Evolutionary conservation across 2,329 filamentous ascomycete genomes (phyloP).

Genomic region (Pseudopyricularia cyperi): DNA sequence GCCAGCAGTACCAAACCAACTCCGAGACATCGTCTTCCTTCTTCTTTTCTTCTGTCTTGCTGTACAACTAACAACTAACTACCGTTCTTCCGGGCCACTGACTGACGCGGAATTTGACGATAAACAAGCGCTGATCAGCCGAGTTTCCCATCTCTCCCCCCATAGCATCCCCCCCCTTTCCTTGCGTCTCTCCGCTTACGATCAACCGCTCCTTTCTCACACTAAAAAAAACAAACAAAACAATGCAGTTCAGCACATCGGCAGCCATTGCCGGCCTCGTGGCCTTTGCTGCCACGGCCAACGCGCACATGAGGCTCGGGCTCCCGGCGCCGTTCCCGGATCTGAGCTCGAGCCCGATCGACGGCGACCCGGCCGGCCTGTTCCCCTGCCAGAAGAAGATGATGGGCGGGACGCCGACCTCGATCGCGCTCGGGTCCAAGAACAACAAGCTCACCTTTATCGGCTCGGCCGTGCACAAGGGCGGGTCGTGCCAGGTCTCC

Average conservation of each 20-base stretch:
- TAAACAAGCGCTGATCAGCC: no score
- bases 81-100: no score
- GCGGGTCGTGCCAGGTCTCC: constrained; percentile 83
- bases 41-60: no score
- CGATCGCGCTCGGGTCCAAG: constrained; percentile 48
- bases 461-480: constrained; percentile 71
- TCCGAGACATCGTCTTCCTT: no score
- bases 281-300: constrained; percentile 44
- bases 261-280: constrained; percentile 20
- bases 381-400: constrained; percentile 64
- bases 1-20: no score
- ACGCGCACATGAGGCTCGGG: constrained; percentile 66
- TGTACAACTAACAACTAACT: no score
- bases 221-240: constrained; percentile 23
- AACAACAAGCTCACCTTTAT: constrained; percentile 48
- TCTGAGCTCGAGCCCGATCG: neutral
- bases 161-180: no score
- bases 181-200: no score
- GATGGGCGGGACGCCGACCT: constrained; percentile 36
- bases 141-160: no score
- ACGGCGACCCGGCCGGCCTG: constrained; percentile 36
- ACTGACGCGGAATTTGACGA: no score
- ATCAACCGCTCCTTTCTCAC: constrained; percentile 12
- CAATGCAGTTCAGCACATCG: constrained; percentile 30
- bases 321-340: constrained; percentile 50